Percentiles rank a stretch among this genome's conserved stretches.
These are phyloP conservation scores for Protomyces inouyei DNA, from an alignment of 1,139 yeast genomes.

Conservation along the genomic window DNA sequence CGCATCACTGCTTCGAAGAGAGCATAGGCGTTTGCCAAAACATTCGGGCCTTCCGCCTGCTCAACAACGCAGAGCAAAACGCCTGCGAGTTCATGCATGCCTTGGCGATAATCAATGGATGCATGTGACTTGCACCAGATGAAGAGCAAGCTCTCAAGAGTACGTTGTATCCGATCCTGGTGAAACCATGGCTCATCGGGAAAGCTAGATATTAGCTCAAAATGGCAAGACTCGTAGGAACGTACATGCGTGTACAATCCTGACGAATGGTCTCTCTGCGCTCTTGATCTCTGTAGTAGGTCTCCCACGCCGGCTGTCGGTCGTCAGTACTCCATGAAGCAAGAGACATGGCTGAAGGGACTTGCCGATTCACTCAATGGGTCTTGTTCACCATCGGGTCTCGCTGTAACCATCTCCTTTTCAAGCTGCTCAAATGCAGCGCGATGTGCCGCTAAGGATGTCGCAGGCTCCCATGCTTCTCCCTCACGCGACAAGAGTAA, in stretches of 20 bases:
- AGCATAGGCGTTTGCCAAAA: conserved; percentile 38
- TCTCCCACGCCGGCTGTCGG: conserved; percentile 28
- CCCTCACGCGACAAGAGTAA: background rate
- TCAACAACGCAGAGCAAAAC: conserved; percentile 41
- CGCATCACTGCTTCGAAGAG: conserved; percentile 40
- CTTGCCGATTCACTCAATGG: conserved; percentile 11
- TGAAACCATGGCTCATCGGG: conserved; percentile 54
- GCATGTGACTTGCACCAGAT: conserved; percentile 52
- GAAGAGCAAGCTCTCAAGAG: conserved; percentile 47
- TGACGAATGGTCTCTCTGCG: conserved; percentile 37
- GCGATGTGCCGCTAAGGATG: background rate
- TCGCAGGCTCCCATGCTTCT: background rate
- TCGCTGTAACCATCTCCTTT: background rate
- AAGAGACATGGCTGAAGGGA: background rate
- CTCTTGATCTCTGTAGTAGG: conserved; percentile 34
- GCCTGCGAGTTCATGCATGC: conserved; percentile 58
- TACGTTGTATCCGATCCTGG: conserved; percentile 36
- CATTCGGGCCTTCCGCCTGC: conserved; percentile 25
- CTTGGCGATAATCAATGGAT: conserved; percentile 55
- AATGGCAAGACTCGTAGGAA: background rate
- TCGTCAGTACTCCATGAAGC: background rate
- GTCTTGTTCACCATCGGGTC: conserved; percentile 5
- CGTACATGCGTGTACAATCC: conserved; percentile 53
- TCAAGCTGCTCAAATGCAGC: background rate
- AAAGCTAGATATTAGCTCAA: conserved; percentile 32